These are phyloP conservation scores for Thalassiosira livingstoniorum DNA, from an alignment of 352 stramenopile species.

Conservation along the genomic window DNA sequence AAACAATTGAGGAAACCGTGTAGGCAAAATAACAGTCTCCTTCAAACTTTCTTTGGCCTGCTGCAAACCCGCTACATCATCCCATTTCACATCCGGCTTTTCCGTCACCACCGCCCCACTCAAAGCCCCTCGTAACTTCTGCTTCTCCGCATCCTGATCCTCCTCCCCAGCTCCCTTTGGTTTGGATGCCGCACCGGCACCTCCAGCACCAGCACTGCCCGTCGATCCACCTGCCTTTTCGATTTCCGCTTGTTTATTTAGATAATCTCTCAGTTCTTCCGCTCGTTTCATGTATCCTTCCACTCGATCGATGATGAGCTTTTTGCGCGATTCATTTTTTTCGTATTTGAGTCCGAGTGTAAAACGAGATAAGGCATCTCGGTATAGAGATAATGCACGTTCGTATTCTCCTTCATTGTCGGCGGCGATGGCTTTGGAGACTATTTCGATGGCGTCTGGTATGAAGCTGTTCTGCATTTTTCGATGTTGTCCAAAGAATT, in stretches of 20 bases:
- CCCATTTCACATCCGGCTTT: constrained; percentile 93
- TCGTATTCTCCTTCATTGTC: constrained; percentile 84
- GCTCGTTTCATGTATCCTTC: constrained; percentile 91
- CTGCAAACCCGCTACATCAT: constrained; percentile 96
- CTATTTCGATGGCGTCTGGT: constrained; percentile 89
- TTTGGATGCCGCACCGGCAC: constrained; percentile 55
- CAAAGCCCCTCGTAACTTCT: constrained; percentile 95
- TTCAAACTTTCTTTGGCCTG: constrained; percentile 96
- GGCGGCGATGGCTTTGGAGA: constrained; percentile 86
- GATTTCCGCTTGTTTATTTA: constrained; percentile 86
- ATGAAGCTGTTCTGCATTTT: constrained; percentile 87
- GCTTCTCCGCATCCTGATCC: constrained; percentile 91
- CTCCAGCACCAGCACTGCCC: constrained; percentile 30
- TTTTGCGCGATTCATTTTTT: constrained; percentile 88
- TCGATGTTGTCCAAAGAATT: too few species aligned
- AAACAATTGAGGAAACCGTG: constrained; percentile 96
- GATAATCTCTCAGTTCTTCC: constrained; percentile 84
- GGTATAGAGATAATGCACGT: constrained; percentile 87
- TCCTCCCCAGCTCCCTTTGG: constrained; percentile 86
- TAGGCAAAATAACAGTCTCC: constrained; percentile 93
- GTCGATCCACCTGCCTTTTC: constrained; percentile 69
- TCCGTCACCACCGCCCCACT: constrained; percentile 88
- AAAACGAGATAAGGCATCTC: constrained; percentile 87
- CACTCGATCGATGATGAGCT: constrained; percentile 86
- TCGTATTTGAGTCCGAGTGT: constrained; percentile 91